Conservation (phyloP, 176 grass and related monocot species). For the Areca catechu region DNA sequence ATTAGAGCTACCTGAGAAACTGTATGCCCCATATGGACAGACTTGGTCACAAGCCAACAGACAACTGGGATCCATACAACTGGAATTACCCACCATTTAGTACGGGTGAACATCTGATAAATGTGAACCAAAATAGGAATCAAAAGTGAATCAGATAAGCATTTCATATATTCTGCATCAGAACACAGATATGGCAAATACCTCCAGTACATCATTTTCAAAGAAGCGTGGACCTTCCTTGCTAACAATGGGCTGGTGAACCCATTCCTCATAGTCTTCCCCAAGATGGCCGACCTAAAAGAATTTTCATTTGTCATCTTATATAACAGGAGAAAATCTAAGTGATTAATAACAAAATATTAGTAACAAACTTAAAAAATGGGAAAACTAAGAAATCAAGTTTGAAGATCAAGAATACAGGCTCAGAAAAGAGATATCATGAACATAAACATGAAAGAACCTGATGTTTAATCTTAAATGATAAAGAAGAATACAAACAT, state of each 20-base stretch:
- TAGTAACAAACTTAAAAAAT: not conserved
- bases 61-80: conserved; percentile 90
- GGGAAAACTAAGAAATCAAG: too few relatives aligned
- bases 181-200: conserved; percentile 11
- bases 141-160: conserved; percentile 13
- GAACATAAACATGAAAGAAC: too few relatives aligned
- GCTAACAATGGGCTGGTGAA: conserved; percentile 94
- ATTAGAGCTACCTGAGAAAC: conserved; percentile 42
- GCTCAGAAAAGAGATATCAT: too few relatives aligned
- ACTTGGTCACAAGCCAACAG: conserved; percentile 51
- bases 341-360: not conserved
- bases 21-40: conserved; percentile 57
- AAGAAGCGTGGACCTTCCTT: conserved; percentile 90
- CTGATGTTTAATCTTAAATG: too few relatives aligned
- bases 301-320: too few relatives aligned
- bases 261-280: conserved; percentile 81
- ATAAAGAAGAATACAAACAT: too few relatives aligned
- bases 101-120: conserved; percentile 71
- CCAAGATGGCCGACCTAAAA: conserved; percentile 75
- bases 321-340: too few relatives aligned
- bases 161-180: conserved; percentile 6
- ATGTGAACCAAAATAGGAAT: conserved; percentile 8
- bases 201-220: conserved; percentile 71
- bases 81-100: conserved; percentile 85
- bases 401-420: too few relatives aligned